Conservation (phyloP, 805 yeast genomes). For the Candida pini region DNA sequence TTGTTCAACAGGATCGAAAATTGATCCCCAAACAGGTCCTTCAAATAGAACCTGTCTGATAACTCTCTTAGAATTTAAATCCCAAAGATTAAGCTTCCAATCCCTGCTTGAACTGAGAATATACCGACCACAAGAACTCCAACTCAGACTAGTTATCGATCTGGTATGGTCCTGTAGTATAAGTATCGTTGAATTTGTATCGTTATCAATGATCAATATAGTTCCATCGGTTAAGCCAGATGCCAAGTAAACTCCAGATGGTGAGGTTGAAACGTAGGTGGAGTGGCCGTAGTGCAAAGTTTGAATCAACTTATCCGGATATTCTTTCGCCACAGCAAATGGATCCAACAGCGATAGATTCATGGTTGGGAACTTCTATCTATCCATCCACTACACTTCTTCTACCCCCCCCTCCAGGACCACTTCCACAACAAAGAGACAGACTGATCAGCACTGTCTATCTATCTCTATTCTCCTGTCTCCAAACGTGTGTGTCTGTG, state of each 20-base stretch:
- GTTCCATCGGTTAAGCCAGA: slow-evolving; percentile 73
- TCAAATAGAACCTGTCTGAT: slow-evolving; percentile 47
- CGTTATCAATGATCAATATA: slow-evolving; percentile 67
- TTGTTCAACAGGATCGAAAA: slow-evolving; percentile 42
- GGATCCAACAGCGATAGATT: slow-evolving; percentile 85
- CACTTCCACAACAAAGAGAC: too few species aligned
- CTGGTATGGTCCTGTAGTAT: slow-evolving; percentile 61
- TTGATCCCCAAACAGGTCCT: slow-evolving; percentile 70
- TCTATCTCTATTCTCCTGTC: not conserved
- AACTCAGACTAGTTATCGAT: slow-evolving; percentile 64
- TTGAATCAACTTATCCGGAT: slow-evolving; percentile 76
- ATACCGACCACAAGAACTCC: slow-evolving; percentile 72
- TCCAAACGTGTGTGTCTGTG: too few species aligned
- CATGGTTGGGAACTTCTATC: too few species aligned
- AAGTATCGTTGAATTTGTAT: slow-evolving; percentile 55
- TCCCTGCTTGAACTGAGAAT: slow-evolving; percentile 71
- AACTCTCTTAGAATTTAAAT: slow-evolving; percentile 41
- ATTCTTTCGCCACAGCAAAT: slow-evolving; percentile 84
- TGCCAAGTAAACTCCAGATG: slow-evolving; percentile 81
- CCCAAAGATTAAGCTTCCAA: slow-evolving; percentile 82
- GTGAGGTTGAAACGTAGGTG: slow-evolving; percentile 62
- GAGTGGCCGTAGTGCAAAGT: slow-evolving; percentile 63
- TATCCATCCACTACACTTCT: too few species aligned
- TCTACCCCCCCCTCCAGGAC: too few species aligned
- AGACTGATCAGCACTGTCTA: not conserved